Base-by-base conservation (phyloP, 2,329 filamentous ascomycete species). In the Aureobasidium sp. region DNA sequence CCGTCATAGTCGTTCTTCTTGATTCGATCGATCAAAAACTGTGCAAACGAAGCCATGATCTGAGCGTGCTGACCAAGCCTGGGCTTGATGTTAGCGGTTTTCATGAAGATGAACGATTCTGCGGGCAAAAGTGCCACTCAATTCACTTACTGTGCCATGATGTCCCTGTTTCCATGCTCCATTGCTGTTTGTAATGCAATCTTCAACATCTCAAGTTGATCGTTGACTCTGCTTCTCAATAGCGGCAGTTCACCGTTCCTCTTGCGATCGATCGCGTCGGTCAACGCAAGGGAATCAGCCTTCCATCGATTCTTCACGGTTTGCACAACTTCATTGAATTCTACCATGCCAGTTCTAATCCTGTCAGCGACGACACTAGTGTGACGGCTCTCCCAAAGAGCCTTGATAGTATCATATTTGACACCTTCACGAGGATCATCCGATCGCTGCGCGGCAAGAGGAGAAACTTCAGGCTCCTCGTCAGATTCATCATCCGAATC, bases 271-370 rank as follows among this genome's bases (percentile, higher is more conserved):
- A 84, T 82, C 12, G 84, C 84, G 65, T 81, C 76, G 65, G 81
- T 79, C 65, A 86, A 76, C 27, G 80, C 79, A 65, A 81, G 79
- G 47, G 76, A 79, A 67, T 83, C 82, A 37, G 77, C 73, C 68
- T 85, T 85, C 84, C 84, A 87, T 41, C 81, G 76, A 70, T 87
- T 84, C 63, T 84, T 79, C 62, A 87, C 79, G 7, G 78, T 78
- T 68, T 82, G 82, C 63, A 86, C 75, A 48, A 86, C 75, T 53
- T 86, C 82, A 76, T 84, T 85, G 68, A 84, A 82, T 47, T 81
- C 77, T 55, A 78, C 77, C 65, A 87, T 75, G 48, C 80, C 81
- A 65, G 73, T 75, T 66, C 82, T 80, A 62, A 87, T 80, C 64
- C 80, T 79, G 29, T 81, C 79, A 17, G 77, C 74, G 61, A 76